Base-by-base conservation (phyloP, 2,329 filamentous ascomycete species). In the Conoideocrella luteorostrata region DNA sequence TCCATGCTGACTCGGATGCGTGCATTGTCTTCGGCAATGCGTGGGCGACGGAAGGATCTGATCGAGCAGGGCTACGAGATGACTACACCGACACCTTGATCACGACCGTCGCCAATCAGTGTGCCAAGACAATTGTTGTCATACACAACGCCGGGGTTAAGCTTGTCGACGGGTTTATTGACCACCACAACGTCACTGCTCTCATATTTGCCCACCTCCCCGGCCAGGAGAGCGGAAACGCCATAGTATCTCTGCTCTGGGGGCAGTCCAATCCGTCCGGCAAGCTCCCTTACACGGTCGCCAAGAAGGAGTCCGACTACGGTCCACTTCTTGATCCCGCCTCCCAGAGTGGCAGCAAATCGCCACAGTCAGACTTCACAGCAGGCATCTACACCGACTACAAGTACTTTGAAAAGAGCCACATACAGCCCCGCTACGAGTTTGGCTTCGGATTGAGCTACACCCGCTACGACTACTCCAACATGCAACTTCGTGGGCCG, bases 1-100 rank as follows among this genome's bases (percentile, higher is more conserved):
- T 82, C 5, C 64, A 73, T 41, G 57, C 66, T 2, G 61, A 49
- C 3, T 69, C 73, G 2, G 74, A 89, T 53, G 71, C 86, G 7
- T 93, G 87, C 48, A 62, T 84, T 2, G 77, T 83, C 0, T 77
- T 84, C 52, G 74, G 78, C 50, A 85, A 85, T 55, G 75, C 71
- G 7, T 86, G 84, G 61, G 78, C 83, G 1, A 80, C 84, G 1
- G 88, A 94, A 62, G 84, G 82, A 1, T 84, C 74, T 49, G 73
- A 87, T 46, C 71, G 79, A 41, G 67, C 75, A 0, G 71, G 70
- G 7, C 66, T 87, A 32, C 71, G 73, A 24, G 86, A 91, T 56
- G 82, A 83, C 47, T 78, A 77, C 41, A 80, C 75, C 2, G 79
- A 85, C 48, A 62, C 60, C 0, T 61, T 84, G 0, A 71, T 84